Conservation (phyloP, 371 early-diverging fungal species). For the Capillidium rhysosporum region DNA sequence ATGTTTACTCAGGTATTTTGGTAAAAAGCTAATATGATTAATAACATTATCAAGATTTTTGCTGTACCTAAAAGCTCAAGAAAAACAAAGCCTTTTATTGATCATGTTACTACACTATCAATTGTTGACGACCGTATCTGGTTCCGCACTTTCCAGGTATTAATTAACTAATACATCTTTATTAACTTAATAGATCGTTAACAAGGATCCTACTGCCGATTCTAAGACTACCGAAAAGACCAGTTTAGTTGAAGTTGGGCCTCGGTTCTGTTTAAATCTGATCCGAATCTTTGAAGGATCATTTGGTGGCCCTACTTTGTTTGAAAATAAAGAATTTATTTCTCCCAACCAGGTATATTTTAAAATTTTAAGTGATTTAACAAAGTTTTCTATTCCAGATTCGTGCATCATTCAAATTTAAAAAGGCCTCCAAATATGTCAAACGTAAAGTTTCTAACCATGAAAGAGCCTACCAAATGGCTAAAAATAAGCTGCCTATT, state of each 20-base stretch:
- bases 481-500: conserved; percentile 2
- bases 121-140: conserved; percentile 79
- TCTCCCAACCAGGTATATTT: conserved; percentile 4
- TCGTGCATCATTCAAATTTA: conserved; percentile 1
- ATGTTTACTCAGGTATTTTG: conserved; percentile 43
- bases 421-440: conserved; percentile 3
- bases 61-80: conserved; percentile 73
- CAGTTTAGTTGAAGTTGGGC: conserved; percentile 90
- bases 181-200: conserved; percentile 16
- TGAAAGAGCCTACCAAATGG: conserved; percentile 3
- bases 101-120: conserved; percentile 81
- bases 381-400: not conserved
- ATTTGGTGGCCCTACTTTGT: conserved; percentile 81
- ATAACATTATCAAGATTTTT: conserved; percentile 32
- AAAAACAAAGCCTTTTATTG: conserved; percentile 87
- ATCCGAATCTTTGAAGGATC: conserved; percentile 88
- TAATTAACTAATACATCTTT: not conserved
- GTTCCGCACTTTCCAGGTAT: conserved; percentile 90
- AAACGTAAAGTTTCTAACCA: conserved; percentile 1
- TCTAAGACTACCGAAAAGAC: conserved; percentile 17
- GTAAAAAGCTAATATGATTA: not conserved
- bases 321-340: conserved; percentile 57
- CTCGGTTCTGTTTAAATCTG: conserved; percentile 80
- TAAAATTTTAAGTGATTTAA: not conserved
- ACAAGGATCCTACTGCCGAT: conserved; percentile 19